Evolutionary conservation across 306 rosid genomes (phyloP).

Genomic region (Benincasa hispida): DNA sequence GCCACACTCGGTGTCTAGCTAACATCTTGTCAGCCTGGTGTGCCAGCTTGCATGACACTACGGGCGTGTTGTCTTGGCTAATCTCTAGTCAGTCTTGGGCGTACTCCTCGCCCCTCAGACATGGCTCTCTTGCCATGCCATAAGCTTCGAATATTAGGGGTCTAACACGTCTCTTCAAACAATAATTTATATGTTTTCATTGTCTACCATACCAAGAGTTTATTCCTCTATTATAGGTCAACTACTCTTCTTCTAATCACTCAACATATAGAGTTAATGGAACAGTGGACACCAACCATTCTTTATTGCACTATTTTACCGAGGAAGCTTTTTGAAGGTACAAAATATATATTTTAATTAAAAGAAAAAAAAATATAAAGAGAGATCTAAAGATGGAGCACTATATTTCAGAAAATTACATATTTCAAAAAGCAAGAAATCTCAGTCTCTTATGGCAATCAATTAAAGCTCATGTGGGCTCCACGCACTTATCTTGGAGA

Average conservation of each 20-base stretch:
- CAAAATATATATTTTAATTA: not conserved
- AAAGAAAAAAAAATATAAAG: not conserved
- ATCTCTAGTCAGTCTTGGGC: too few species aligned
- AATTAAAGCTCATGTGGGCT: not conserved
- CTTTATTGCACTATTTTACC: not conserved
- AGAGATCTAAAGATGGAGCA: not conserved
- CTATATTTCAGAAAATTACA: not conserved
- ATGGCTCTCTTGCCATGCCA: too few species aligned
- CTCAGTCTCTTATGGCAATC: not conserved
- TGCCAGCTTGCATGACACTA: too few species aligned
- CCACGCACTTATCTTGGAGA: not conserved
- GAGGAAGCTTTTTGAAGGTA: not conserved
- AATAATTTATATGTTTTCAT: too few species aligned
- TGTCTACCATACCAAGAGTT: too few species aligned
- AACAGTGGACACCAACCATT: too few species aligned
- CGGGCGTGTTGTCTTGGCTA: too few species aligned
- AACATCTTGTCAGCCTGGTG: too few species aligned
- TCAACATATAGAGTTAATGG: not conserved
- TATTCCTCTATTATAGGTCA: not conserved
- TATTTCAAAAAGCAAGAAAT: not conserved
- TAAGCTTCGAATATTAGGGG: too few species aligned
- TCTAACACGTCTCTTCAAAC: too few species aligned
- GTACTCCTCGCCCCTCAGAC: too few species aligned
- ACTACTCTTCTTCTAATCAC: not conserved
- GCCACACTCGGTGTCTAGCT: too few species aligned